Conservation (phyloP, 2,329 filamentous ascomycete species). For the Myriosclerotinia scirpicola region DNA sequence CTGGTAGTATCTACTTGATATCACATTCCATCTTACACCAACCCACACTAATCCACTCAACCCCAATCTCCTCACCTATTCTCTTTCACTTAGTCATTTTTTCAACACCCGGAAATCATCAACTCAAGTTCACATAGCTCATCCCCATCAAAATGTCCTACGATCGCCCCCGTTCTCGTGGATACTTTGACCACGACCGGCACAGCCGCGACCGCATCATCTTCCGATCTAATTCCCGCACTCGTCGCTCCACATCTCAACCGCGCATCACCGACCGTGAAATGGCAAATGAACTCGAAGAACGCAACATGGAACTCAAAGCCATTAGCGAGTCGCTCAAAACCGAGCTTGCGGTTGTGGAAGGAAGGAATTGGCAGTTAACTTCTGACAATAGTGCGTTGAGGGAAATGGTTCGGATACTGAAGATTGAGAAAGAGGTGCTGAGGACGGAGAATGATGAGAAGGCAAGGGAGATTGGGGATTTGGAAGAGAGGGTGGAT, state of each 20-base stretch:
- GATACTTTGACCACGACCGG: neutral
- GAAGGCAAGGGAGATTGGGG: neutral
- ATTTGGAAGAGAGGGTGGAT: neutral
- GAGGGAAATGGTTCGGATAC: neutral
- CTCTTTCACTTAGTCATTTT: neutral
- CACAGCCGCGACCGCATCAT: slow-evolving; percentile 1
- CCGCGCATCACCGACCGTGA: neutral
- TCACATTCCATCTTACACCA: neutral
- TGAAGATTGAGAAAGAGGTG: neutral
- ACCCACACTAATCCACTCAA: neutral
- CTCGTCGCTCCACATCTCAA: neutral
- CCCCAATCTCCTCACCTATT: neutral
- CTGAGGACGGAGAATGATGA: neutral
- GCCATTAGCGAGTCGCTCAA: neutral
- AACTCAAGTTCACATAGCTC: accelerated
- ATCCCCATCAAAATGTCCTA: slow-evolving; percentile 5
- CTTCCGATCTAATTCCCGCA: neutral
- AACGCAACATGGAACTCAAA: neutral
- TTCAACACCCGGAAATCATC: neutral
- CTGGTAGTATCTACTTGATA: neutral
- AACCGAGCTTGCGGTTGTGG: neutral
- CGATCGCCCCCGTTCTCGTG: neutral
- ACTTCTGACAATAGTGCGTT: neutral
- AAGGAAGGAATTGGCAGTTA: neutral
- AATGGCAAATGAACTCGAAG: slow-evolving; percentile 12